phyloP scores from a whole-genome alignment of 352 stramenopile genomes.

The Saprolegnia diclina region DNA sequence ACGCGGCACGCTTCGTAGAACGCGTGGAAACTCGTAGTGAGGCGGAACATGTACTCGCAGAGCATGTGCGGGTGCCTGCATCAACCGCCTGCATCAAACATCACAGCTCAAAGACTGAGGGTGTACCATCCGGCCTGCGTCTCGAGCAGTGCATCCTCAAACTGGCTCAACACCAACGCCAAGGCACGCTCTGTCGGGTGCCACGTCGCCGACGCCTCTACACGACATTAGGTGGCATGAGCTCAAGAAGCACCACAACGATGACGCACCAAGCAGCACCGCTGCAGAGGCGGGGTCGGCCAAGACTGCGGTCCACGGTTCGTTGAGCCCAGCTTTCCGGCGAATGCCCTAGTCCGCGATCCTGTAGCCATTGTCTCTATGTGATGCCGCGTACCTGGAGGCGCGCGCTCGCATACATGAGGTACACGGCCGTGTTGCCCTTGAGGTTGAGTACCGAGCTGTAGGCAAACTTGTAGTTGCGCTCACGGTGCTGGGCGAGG shows the following conservation, averaged over 20 bases:
- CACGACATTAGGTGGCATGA: too few species aligned
- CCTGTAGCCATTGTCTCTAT: neutral
- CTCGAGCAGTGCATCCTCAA: conserved; percentile 64
- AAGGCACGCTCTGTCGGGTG: conserved; percentile 59
- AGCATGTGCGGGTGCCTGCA: conserved; percentile 48
- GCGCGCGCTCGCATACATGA: conserved; percentile 72
- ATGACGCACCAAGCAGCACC: conserved; percentile 34
- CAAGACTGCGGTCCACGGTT: conserved; percentile 6
- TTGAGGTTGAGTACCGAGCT: conserved; percentile 75
- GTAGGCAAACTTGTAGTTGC: conserved; percentile 84
- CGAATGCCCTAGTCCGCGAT: conserved; percentile 41
- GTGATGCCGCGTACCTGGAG: conserved; percentile 32
- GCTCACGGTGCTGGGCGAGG: conserved; percentile 70
- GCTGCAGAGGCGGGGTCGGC: conserved; percentile 28
- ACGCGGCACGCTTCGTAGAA: conserved; percentile 83
- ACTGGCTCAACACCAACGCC: conserved; percentile 67
- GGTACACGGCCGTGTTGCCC: conserved; percentile 78
- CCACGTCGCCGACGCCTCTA: conserved; percentile 45
- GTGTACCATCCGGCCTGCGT: conserved; percentile 49
- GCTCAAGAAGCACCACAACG: too few species aligned
- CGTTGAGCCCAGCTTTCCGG: conserved; percentile 39
- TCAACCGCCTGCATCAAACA: neutral
- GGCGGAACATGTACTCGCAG: conserved; percentile 78
- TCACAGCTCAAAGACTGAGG: neutral
- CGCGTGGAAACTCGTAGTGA: conserved; percentile 67